phyloP scores from a whole-genome alignment of 1,139 yeast species.

The Blastobotrys persicus region DNA sequence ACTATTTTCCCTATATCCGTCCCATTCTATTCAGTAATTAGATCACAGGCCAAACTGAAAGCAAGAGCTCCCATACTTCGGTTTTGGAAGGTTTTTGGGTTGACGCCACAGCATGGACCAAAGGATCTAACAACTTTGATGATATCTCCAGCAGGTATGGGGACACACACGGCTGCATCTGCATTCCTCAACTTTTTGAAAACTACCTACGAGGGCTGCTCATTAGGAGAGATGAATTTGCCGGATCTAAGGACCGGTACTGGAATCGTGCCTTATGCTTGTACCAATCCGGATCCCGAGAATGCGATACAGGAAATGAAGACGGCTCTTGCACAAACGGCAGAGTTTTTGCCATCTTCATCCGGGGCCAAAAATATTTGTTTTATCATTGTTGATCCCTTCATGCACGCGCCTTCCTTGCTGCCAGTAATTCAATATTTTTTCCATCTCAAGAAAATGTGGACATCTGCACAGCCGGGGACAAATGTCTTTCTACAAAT shows the following conservation, averaged over 20 bases:
- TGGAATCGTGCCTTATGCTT: slow-evolving; percentile 21
- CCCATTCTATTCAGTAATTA: slow-evolving; percentile 32
- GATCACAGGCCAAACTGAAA: slow-evolving; percentile 32
- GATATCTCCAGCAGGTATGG: slow-evolving; percentile 34
- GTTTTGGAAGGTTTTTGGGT: slow-evolving; percentile 41
- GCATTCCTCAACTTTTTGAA: slow-evolving; percentile 32
- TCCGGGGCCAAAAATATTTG: slow-evolving; percentile 9
- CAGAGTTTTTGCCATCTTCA: neutral
- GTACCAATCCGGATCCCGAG: slow-evolving; percentile 7
- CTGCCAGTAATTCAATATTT: slow-evolving; percentile 15
- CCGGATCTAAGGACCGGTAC: slow-evolving; percentile 22
- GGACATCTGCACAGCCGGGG: slow-evolving; percentile 18
- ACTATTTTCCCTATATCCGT: slow-evolving; percentile 25
- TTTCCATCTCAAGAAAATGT: slow-evolving; percentile 27
- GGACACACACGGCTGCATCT: slow-evolving; percentile 28
- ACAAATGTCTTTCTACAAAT: slow-evolving; percentile 36
- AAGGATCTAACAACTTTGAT: slow-evolving; percentile 33
- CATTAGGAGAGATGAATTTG: slow-evolving; percentile 34
- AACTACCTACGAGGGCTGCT: slow-evolving; percentile 38
- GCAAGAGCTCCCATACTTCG: slow-evolving; percentile 39
- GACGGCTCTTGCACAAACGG: slow-evolving; percentile 4
- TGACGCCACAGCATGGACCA: slow-evolving; percentile 35
- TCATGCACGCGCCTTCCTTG: slow-evolving; percentile 16
- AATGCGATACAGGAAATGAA: slow-evolving; percentile 12
- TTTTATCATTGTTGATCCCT: slow-evolving; percentile 17